A percentile compares a stretch with the other conserved stretches of the same genome.
These are phyloP conservation scores for Begonia peltatifolia DNA, from an alignment of 306 rosid genomes.

Conservation along the genomic window DNA sequence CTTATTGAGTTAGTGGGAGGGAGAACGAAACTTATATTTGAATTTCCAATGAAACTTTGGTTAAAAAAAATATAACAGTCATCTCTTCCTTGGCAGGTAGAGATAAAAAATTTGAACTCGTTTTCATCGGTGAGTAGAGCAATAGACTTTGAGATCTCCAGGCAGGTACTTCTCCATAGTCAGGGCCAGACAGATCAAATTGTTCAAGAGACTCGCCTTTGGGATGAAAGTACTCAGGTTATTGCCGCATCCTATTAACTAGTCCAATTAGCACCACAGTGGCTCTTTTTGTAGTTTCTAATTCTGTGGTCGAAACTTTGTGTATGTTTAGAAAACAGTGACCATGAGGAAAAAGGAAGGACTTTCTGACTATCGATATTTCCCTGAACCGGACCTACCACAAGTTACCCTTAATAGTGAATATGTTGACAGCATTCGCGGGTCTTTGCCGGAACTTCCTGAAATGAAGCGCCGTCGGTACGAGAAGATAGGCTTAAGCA, in stretches of 20 bases:
- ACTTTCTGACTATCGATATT: conserved; percentile 91
- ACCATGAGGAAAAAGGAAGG: conserved; percentile 99
- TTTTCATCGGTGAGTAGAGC: conserved; percentile 74
- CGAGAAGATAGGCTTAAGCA: conserved; percentile 74
- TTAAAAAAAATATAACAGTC: not conserved
- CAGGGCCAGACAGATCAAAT: conserved; percentile 70
- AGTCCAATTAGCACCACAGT: conserved; percentile 6
- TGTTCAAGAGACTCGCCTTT: conserved; percentile 79
- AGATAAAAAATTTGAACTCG: conserved; percentile 82
- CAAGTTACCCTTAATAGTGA: conserved; percentile 57
- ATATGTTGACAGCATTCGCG: conserved; percentile 44
- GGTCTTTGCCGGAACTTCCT: conserved; percentile 86
- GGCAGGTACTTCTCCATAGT: conserved; percentile 65
- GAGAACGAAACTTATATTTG: no score
- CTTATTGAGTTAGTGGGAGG: no score
- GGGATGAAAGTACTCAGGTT: conserved; percentile 96
- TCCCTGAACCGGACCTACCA: conserved; percentile 96
- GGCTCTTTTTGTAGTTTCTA: no score
- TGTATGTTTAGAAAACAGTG: conserved; percentile 47
- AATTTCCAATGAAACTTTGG: no score
- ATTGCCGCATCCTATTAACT: conserved; percentile 14
- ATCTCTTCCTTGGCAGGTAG: conserved; percentile 50
- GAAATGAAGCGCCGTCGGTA: conserved; percentile 80
- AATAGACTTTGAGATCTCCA: conserved; percentile 84
- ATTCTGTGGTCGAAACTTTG: conserved; percentile 5